A percentile compares a stretch with the other conserved stretches of the same genome.
Evolutionary conservation across 306 rosid genomes (phyloP).

Genomic region (Cicer cuneatum): DNA sequence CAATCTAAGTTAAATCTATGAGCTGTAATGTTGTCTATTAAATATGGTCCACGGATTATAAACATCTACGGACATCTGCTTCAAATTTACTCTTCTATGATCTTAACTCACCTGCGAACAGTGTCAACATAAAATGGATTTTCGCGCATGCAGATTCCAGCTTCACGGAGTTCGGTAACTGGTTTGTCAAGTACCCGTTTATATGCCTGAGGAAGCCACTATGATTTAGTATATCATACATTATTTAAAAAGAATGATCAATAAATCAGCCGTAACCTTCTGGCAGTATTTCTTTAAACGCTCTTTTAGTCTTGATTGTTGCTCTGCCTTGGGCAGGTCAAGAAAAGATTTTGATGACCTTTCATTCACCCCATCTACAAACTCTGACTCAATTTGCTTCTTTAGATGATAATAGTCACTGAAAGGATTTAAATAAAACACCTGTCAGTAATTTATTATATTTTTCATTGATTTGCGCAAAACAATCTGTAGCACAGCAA

Average conservation of each 20-base stretch:
- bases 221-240: slow-evolving; percentile 46
- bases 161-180: slow-evolving; percentile 89
- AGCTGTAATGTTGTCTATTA: not conserved
- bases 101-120: slow-evolving; percentile 84
- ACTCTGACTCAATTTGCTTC: slow-evolving; percentile 95
- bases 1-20: slow-evolving; percentile 27
- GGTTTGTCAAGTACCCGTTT: slow-evolving; percentile 94
- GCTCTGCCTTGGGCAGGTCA: slow-evolving; percentile 91
- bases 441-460: slow-evolving; percentile 44
- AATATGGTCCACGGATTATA: slow-evolving; percentile 25
- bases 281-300: slow-evolving; percentile 96
- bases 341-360: slow-evolving; percentile 77
- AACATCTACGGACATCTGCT: slow-evolving; percentile 28
- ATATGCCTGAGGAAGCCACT: slow-evolving; percentile 70
- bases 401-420: slow-evolving; percentile 93
- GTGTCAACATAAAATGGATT: slow-evolving; percentile 98
- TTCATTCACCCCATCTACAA: slow-evolving; percentile 62
- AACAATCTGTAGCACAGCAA: slow-evolving; percentile 18
- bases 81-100: slow-evolving; percentile 20
- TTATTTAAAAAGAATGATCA: slow-evolving; percentile 43
- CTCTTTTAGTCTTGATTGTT: slow-evolving; percentile 80
- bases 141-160: slow-evolving; percentile 98
- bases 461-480: slow-evolving; percentile 32
- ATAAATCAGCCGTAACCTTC: slow-evolving; percentile 65
- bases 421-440: slow-evolving; percentile 47